Evolutionary conservation across 2,329 filamentous ascomycete species (phyloP), one percentile per base, ranked within the genome.

Genomic region (Colletotrichum costaricense): DNA sequence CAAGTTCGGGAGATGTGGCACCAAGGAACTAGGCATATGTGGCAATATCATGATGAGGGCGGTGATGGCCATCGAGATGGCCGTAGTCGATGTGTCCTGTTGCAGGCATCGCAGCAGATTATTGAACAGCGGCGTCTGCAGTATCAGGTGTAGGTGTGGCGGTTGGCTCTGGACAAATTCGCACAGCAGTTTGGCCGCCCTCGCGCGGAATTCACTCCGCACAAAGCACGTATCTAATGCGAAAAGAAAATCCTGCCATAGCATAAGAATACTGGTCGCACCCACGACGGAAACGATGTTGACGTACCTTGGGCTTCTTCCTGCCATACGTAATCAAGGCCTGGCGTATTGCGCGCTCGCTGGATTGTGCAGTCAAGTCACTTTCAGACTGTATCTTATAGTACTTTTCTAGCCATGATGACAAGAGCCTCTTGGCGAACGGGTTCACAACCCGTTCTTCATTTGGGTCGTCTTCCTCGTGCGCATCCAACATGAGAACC

Each of bases 1-100:
- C 22, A 97, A 85, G 24, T 90, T 90, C 35, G 93, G 92, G 6
- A 97, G 86, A 78, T 93, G 89, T 1, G 90, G 87, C 2, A 91
- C 90, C 16, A 95, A 83, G 2, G 92, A 92, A 76, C 89, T 92
- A 1, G 94, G 94, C 81, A 96, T 94, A 79, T 95, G 93, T 2
- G 94, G 94, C 63, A 97, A 82, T 33, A 96, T 90, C 94, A 97
- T 97, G 76, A 94, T 92, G 72, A 97, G 82, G 8, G 91, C 90
- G 5, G 93, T 93, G 65, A 97, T 84, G 1, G 93, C 93, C 56
- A 95, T 85, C 1, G 93, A 93, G n/a, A 96, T 88, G 3, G 93
- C 90, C 0, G 92, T 92, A 0, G 93, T 94, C 0, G 93, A 95
- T 1, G 93, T 93, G 80, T 97, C 94, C 67, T 89, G 89, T 81